Conservation (phyloP, 768 basidiomycete genomes). For the Pleurotus salmoneostramineus region DNA sequence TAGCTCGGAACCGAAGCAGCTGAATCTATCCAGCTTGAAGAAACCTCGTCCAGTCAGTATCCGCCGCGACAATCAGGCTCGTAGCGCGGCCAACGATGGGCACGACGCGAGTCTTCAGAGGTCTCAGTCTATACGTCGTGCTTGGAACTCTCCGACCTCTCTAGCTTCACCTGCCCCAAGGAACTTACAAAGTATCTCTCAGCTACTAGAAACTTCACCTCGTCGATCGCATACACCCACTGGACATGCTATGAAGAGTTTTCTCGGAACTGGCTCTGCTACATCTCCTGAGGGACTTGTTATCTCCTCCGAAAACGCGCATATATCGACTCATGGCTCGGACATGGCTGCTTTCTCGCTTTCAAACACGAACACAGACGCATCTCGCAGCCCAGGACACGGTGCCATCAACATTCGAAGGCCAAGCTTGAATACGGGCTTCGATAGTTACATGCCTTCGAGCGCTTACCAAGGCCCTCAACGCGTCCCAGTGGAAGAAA, state of each 20-base stretch:
- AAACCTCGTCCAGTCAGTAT: not conserved
- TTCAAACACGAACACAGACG: not conserved
- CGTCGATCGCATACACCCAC: not conserved
- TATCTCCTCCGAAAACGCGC: not conserved
- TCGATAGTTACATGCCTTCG: not conserved
- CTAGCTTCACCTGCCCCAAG: not conserved
- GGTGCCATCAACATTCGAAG: not conserved
- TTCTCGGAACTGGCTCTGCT: no score
- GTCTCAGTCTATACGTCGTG: not conserved
- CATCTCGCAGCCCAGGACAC: no score
- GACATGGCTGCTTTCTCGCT: not conserved
- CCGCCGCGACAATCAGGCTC: not conserved
- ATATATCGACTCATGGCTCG: slow-evolving; percentile 1
- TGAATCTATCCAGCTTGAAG: slow-evolving; percentile 5
- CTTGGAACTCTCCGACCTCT: not conserved
- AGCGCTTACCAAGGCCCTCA: not conserved
- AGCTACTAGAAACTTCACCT: not conserved
- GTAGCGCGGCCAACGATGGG: not conserved
- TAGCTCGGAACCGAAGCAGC: not conserved
- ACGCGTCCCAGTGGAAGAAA: not conserved
- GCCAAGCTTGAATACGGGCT: not conserved
- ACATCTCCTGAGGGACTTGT: not conserved
- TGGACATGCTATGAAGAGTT: not conserved
- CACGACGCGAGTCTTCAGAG: not conserved
- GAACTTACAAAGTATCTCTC: not conserved